phyloP scores from a whole-genome alignment of 2,329 filamentous ascomycete species.

The Periglandula ipomoeae region DNA sequence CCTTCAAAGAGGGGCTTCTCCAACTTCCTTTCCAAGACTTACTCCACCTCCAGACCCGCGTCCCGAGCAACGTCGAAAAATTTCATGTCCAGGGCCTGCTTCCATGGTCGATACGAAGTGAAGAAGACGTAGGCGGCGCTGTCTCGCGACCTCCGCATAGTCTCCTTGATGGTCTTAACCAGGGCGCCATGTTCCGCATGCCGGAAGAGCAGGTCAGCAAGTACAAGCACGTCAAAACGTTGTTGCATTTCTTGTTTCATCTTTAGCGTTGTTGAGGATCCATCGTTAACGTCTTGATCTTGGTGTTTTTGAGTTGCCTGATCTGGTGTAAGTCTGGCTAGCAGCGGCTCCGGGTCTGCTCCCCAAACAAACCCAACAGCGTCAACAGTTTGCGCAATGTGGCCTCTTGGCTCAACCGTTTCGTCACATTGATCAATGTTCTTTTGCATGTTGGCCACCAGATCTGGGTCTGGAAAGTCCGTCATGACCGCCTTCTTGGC shows the following conservation, averaged over 20 bases:
- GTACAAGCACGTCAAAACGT: constrained; percentile 71
- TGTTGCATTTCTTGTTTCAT: constrained; percentile 18
- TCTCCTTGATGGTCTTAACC: constrained; percentile 59
- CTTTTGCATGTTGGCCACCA: constrained; percentile 69
- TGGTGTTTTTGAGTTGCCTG: background rate
- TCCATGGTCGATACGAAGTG: constrained; percentile 87
- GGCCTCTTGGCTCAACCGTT: constrained; percentile 19
- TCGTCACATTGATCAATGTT: constrained; percentile 57
- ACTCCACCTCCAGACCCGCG: constrained; percentile 65
- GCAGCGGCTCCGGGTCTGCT: constrained; percentile 47
- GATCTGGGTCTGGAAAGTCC: constrained; percentile 77
- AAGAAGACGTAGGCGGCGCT: constrained; percentile 80
- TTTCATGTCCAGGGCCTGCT: constrained; percentile 71
- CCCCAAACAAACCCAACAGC: constrained; percentile 82
- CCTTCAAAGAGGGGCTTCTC: constrained; percentile 83
- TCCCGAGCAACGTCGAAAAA: constrained; percentile 74
- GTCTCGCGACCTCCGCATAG: constrained; percentile 45
- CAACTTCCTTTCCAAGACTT: constrained; percentile 73
- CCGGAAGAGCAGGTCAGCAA: constrained; percentile 86
- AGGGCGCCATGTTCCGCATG: constrained; percentile 79
- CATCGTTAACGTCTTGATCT: background rate
- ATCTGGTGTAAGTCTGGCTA: constrained; percentile 40
- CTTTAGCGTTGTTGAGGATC: constrained; percentile 1
- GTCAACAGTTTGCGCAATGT: constrained; percentile 32
- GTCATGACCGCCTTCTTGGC: constrained; percentile 69